These are phyloP conservation scores for Osmanthus fragrans DNA, from an alignment of 257 asterid species.

Conservation along the genomic window DNA sequence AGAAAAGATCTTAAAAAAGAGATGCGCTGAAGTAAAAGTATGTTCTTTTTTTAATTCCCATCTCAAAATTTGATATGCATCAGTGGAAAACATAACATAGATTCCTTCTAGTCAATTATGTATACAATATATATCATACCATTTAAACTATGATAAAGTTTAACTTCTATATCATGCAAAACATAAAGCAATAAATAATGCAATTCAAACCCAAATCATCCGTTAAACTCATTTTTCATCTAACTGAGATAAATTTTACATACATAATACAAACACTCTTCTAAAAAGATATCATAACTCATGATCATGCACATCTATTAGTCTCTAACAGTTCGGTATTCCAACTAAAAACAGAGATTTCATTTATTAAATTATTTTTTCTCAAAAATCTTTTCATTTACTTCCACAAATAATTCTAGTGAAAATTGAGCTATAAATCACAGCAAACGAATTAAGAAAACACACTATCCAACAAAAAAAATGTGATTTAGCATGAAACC, in stretches of 20 bases:
- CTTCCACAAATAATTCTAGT: neutral
- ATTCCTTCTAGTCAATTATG: conserved; percentile 5
- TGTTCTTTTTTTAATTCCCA: neutral
- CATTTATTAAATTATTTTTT: neutral
- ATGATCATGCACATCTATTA: neutral
- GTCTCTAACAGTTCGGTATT: neutral
- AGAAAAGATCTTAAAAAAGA: neutral
- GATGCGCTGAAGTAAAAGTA: conserved; percentile 5
- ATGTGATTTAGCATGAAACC: neutral
- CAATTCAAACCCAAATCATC: neutral
- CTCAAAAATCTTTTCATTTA: neutral
- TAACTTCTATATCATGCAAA: neutral
- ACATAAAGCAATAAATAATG: neutral
- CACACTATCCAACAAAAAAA: neutral
- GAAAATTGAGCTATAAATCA: neutral
- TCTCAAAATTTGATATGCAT: conserved; percentile 5
- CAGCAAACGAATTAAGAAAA: neutral
- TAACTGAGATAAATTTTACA: neutral
- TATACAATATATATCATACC: neutral
- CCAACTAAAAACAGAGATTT: neutral
- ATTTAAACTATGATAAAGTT: neutral
- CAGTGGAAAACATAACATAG: neutral
- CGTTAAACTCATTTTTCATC: neutral
- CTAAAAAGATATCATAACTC: neutral
- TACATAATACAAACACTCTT: neutral